phyloP scores from a whole-genome alignment of 2,329 filamentous ascomycete species.

The Fusarium praegraminearum region DNA sequence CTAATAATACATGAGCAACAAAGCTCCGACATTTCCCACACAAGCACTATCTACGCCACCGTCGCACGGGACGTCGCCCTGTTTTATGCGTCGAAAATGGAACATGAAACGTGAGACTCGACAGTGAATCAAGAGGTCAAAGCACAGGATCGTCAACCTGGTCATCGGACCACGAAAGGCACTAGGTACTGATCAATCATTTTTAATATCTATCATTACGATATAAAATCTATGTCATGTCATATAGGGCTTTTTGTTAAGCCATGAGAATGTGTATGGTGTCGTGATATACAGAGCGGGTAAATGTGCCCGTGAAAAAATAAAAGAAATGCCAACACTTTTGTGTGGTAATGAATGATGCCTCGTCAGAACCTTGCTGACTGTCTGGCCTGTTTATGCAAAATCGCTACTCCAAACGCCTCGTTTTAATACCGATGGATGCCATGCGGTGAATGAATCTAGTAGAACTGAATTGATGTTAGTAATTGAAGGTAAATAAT shows the following conservation, averaged over 20 bases:
- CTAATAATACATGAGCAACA: conserved; percentile 5
- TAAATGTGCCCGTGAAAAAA: conserved; percentile 5
- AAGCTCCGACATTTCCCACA: not conserved
- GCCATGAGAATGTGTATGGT: conserved; percentile 23
- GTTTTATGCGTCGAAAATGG: not conserved
- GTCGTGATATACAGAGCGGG: conserved; percentile 16
- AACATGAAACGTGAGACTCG: not conserved
- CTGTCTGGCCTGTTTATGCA: conserved; percentile 5
- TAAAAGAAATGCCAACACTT: conserved; percentile 14
- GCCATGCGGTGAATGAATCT: conserved; percentile 10
- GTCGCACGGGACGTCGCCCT: not conserved
- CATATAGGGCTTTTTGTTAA: conserved; percentile 18
- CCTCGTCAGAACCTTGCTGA: not conserved
- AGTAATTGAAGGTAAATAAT: not conserved
- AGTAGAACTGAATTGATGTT: conserved; percentile 29
- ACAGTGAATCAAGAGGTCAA: not conserved
- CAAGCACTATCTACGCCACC: not conserved
- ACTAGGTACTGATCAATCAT: conserved; percentile 8
- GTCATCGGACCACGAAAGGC: too few relatives aligned
- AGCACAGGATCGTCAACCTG: not conserved
- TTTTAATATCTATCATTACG: conserved; percentile 28
- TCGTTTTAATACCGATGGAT: not conserved
- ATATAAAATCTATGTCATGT: conserved; percentile 38
- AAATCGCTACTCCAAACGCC: conserved; percentile 37
- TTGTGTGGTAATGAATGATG: conserved; percentile 9